Evolutionary conservation across 176 grass and related monocot species (phyloP).

Genomic region (Paspalum vaginatum): DNA sequence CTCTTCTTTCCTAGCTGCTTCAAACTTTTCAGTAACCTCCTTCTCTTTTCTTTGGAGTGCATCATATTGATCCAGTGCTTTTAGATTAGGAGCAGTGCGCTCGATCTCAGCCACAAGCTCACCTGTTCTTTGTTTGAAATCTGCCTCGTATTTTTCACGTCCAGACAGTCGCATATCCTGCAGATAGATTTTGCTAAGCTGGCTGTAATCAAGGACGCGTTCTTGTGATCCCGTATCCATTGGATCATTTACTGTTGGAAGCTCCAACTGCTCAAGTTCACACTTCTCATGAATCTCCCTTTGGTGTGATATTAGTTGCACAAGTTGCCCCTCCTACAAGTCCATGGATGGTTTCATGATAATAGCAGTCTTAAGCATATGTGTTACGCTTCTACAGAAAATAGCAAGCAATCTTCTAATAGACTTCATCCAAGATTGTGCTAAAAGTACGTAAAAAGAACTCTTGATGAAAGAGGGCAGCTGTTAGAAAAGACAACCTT

Average conservation of each 20-base stretch:
- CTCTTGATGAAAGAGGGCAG: background rate
- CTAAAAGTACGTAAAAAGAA: background rate
- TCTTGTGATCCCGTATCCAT: constrained; percentile 68
- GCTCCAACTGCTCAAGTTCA: constrained; percentile 87
- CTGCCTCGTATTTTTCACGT: constrained; percentile 79
- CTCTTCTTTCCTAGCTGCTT: constrained; percentile 92
- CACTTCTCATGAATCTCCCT: constrained; percentile 82
- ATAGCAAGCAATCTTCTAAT: constrained; percentile 33
- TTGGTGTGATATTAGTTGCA: constrained; percentile 64
- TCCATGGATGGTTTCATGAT: constrained; percentile 40
- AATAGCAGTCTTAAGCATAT: constrained; percentile 1
- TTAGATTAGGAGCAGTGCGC: constrained; percentile 88
- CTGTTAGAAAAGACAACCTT: constrained; percentile 62
- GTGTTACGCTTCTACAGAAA: constrained; percentile 13
- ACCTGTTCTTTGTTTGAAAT: constrained; percentile 82
- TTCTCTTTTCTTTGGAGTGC: constrained; percentile 83
- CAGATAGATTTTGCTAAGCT: constrained; percentile 70
- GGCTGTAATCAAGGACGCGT: constrained; percentile 71
- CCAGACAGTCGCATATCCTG: constrained; percentile 71
- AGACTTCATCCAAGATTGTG: constrained; percentile 9
- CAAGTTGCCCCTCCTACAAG: constrained; percentile 70
- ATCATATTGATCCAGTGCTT: constrained; percentile 97
- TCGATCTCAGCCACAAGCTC: constrained; percentile 76
- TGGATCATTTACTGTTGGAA: constrained; percentile 75
- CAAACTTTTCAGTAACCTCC: constrained; percentile 89